Evolutionary conservation across 2,329 filamentous ascomycete genomes (phyloP).

Genomic region (Talaromyces sp.): DNA sequence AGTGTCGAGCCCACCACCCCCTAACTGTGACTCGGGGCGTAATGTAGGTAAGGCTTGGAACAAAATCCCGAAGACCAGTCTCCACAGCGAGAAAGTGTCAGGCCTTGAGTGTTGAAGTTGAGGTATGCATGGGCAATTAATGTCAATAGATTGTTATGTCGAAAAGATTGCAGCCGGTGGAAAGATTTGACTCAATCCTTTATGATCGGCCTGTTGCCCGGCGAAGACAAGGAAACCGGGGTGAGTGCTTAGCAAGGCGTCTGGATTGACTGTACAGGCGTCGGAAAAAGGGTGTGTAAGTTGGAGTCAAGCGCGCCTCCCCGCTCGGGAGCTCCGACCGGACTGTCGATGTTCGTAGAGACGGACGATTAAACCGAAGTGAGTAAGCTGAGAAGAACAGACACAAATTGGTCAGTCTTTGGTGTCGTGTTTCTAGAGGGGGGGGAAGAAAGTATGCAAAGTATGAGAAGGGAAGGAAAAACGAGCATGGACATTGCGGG

Average conservation of each 20-base stretch:
- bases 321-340: slow-evolving; percentile 16
- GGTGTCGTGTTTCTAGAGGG: neutral
- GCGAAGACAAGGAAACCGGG: neutral
- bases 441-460: neutral
- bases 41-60: neutral
- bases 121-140: slow-evolving; percentile 16
- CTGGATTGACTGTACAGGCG: slow-evolving; percentile 1
- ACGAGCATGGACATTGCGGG: slow-evolving; percentile 1
- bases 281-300: neutral
- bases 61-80: slow-evolving; percentile 21
- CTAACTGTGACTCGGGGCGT: slow-evolving; percentile 9
- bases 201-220: neutral
- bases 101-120: slow-evolving; percentile 18
- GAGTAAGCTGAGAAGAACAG: neutral
- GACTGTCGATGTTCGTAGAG: neutral
- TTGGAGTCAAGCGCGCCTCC: slow-evolving; percentile 10
- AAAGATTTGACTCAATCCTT: too few relatives aligned
- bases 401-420: neutral
- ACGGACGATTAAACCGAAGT: neutral
- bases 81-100: slow-evolving; percentile 22
- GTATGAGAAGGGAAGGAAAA: neutral
- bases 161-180: too few relatives aligned
- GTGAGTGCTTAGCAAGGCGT: neutral
- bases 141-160: neutral
- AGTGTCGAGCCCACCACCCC: slow-evolving; percentile 8